A percentile compares a stretch with the other conserved stretches of the same genome.
Conservation (phyloP, 768 basidiomycete species). For the Floccularia luteovirens region DNA sequence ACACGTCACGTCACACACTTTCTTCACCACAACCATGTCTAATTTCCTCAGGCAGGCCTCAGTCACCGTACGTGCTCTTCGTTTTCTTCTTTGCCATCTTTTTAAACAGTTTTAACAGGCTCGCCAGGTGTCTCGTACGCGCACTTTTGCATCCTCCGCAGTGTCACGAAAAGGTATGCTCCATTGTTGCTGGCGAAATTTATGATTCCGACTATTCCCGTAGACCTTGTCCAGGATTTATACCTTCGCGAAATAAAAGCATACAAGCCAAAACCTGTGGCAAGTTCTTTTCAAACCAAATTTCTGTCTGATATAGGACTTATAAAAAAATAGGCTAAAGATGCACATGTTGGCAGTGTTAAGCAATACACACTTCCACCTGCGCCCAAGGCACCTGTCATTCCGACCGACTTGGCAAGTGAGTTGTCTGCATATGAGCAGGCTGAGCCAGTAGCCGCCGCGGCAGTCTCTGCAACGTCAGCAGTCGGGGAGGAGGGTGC, state of each 20-base stretch:
- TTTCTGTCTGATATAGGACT: neutral
- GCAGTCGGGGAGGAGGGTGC: slow-evolving; percentile 30
- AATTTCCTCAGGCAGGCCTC: slow-evolving; percentile 57
- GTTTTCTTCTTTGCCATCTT: neutral
- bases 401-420: slow-evolving; percentile 81
- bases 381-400: slow-evolving; percentile 62
- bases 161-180: slow-evolving; percentile 57
- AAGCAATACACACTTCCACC: slow-evolving; percentile 76
- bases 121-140: slow-evolving; percentile 41
- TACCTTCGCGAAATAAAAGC: slow-evolving; percentile 86
- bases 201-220: slow-evolving; percentile 33
- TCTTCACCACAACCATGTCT: slow-evolving; percentile 53
- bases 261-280: slow-evolving; percentile 73
- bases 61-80: slow-evolving; percentile 29
- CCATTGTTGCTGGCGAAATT: slow-evolving; percentile 12
- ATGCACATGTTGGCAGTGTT: slow-evolving; percentile 84
- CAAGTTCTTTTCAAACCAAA: slow-evolving; percentile 30
- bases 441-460: slow-evolving; percentile 56
- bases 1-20: slow-evolving; percentile 38
- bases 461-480: slow-evolving; percentile 21
- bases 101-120: slow-evolving; percentile 26
- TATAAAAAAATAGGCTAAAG: slow-evolving; percentile 56
- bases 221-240: slow-evolving; percentile 90
- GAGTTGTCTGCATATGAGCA: slow-evolving; percentile 85
- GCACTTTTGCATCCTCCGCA: slow-evolving; percentile 54